These are phyloP conservation scores for Ogataea paraovalis DNA, from an alignment of 805 yeast genomes.

Conservation along the genomic window DNA sequence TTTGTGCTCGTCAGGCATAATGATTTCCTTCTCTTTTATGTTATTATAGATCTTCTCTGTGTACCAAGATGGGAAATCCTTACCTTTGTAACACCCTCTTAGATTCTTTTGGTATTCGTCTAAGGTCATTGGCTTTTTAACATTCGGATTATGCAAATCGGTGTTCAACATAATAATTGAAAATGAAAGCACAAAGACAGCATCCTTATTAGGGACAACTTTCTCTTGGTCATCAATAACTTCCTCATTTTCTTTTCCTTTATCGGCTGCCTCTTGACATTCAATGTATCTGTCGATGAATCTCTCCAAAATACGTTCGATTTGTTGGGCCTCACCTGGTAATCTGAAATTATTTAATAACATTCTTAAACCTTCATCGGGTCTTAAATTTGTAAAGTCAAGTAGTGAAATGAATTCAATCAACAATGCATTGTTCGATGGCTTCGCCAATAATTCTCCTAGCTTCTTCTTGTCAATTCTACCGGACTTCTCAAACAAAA, in stretches of 20 bases:
- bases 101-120: slow-evolving; percentile 78
- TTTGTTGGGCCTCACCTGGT: slow-evolving; percentile 97
- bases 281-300: slow-evolving; percentile 79
- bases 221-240: slow-evolving; percentile 31
- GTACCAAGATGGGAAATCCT: slow-evolving; percentile 84
- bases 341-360: slow-evolving; percentile 79
- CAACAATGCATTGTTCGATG: slow-evolving; percentile 57
- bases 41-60: slow-evolving; percentile 75
- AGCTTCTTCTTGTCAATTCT: slow-evolving; percentile 81
- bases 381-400: slow-evolving; percentile 73
- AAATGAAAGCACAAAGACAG: slow-evolving; percentile 84
- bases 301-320: slow-evolving; percentile 84
- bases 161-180: slow-evolving; percentile 94
- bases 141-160: slow-evolving; percentile 88
- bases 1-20: slow-evolving; percentile 97
- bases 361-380: slow-evolving; percentile 89
- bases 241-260: slow-evolving; percentile 23
- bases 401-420: slow-evolving; percentile 62
- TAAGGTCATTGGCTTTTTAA: slow-evolving; percentile 85
- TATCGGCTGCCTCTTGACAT: slow-evolving; percentile 36
- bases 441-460: slow-evolving; percentile 83
- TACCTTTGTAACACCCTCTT: slow-evolving; percentile 69
- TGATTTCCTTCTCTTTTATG: slow-evolving; percentile 81
- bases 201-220: slow-evolving; percentile 75
- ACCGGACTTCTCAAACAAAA: slow-evolving; percentile 73